Evolutionary conservation across 2,329 filamentous ascomycete genomes (phyloP).

Genomic region (Pseudocercospora crystallina): DNA sequence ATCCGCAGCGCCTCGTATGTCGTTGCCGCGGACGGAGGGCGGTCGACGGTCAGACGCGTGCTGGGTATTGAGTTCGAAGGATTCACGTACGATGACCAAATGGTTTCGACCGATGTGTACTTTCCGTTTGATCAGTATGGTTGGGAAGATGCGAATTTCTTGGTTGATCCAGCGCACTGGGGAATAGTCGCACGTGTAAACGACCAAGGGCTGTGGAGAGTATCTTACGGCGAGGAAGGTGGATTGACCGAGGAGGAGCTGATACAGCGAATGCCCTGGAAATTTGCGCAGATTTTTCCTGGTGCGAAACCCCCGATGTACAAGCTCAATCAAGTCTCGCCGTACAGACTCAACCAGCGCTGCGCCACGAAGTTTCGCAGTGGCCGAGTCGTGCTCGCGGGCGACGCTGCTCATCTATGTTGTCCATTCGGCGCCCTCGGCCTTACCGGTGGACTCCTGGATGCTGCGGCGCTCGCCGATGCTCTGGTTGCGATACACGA

Average conservation of each 20-base stretch:
- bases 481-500: no score
- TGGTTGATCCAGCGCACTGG: slow-evolving; percentile 39
- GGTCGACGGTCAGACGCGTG: slow-evolving; percentile 21
- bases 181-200: slow-evolving; percentile 29
- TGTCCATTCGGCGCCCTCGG: slow-evolving; percentile 19
- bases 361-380: slow-evolving; percentile 35
- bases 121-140: slow-evolving; percentile 39
- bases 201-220: slow-evolving; percentile 40
- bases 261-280: slow-evolving; percentile 25
- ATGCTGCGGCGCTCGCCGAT: no score
- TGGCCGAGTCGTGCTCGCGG: slow-evolving; percentile 37
- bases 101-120: slow-evolving; percentile 40
- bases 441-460: no score
- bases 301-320: slow-evolving; percentile 32
- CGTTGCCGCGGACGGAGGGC: slow-evolving; percentile 27
- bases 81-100: slow-evolving; percentile 29
- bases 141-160: slow-evolving; percentile 43
- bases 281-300: slow-evolving; percentile 28
- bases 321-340: slow-evolving; percentile 38
- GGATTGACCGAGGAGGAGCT: slow-evolving; percentile 29
- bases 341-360: slow-evolving; percentile 44
- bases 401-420: slow-evolving; percentile 42
- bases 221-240: slow-evolving; percentile 41
- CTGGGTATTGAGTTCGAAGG: slow-evolving; percentile 24
- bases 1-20: slow-evolving; percentile 20